Evolutionary conservation across 2,329 filamentous ascomycete genomes (phyloP).

Genomic region (Fusarium sp.): DNA sequence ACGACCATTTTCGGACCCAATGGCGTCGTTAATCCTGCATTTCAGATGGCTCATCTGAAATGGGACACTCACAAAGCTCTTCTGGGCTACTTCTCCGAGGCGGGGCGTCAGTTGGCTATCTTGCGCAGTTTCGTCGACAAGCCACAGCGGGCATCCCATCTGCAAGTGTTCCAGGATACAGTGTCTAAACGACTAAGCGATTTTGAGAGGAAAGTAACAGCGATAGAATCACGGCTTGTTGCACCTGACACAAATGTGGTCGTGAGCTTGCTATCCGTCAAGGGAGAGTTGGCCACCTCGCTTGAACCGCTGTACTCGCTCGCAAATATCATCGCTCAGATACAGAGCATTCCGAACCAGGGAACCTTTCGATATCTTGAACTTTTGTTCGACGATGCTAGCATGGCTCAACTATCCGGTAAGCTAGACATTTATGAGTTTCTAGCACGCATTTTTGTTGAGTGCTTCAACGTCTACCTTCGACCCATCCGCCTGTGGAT

Average conservation of each 20-base stretch:
- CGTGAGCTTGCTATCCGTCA: conserved; percentile 75
- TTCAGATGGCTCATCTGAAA: conserved; percentile 62
- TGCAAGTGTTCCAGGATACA: conserved; percentile 78
- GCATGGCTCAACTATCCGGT: conserved; percentile 76
- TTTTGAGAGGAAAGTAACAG: conserved; percentile 70
- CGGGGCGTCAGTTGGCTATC: conserved; percentile 59
- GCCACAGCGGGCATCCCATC: conserved; percentile 65
- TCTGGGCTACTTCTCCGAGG: conserved; percentile 61
- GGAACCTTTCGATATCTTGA: conserved; percentile 82
- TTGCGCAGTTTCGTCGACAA: conserved; percentile 60
- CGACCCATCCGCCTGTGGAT: conserved; percentile 87
- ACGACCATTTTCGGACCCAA: conserved; percentile 75
- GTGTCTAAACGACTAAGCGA: conserved; percentile 66
- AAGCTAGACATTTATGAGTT: conserved; percentile 71
- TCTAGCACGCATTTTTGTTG: conserved; percentile 78
- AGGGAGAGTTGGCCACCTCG: conserved; percentile 66
- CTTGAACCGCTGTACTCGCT: conserved; percentile 70
- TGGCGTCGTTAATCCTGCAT: conserved; percentile 55
- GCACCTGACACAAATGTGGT: conserved; percentile 64
- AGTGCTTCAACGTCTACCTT: conserved; percentile 85
- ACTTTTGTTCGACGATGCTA: conserved; percentile 77
- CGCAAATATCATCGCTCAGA: conserved; percentile 69
- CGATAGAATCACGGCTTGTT: conserved; percentile 71
- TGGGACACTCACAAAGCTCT: conserved; percentile 64
- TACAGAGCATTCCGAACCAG: conserved; percentile 62